These are phyloP conservation scores for Diaporthe vexans DNA, from an alignment of 2,329 filamentous ascomycete genomes.

Conservation along the genomic window DNA sequence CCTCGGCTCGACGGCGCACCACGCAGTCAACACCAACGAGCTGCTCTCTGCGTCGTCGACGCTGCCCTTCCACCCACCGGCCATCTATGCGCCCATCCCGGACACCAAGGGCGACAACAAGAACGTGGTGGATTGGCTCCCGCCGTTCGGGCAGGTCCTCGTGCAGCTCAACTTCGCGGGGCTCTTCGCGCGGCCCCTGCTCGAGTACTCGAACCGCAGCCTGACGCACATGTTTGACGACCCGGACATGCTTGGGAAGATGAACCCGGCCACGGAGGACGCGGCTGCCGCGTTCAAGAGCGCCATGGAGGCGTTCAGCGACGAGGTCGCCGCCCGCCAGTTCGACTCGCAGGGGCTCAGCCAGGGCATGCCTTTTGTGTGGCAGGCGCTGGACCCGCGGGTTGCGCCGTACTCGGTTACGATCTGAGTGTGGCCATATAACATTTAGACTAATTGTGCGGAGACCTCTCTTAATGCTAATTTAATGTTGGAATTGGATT, in stretches of 20 bases:
- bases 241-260: constrained; percentile 49
- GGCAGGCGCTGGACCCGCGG: constrained; percentile 45
- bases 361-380: constrained; percentile 64
- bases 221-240: constrained; percentile 59
- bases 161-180: constrained; percentile 55
- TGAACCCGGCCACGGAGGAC: constrained; percentile 49
- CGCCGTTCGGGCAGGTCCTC: constrained; percentile 49
- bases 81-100: constrained; percentile 57
- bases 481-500: not conserved
- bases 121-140: constrained; percentile 54
- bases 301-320: constrained; percentile 56
- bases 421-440: constrained; percentile 24
- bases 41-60: constrained; percentile 53
- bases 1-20: constrained; percentile 55
- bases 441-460: not conserved
- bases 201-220: constrained; percentile 53
- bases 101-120: constrained; percentile 54
- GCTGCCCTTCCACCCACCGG: constrained; percentile 58
- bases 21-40: constrained; percentile 58
- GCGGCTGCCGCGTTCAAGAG: constrained; percentile 54
- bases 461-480: not conserved
- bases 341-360: constrained; percentile 60
- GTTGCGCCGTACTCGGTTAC: constrained; percentile 43
- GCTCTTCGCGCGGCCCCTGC: constrained; percentile 57
- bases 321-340: constrained; percentile 51